Conservation (phyloP, 257 asterid species). For the Solanum arcanum region DNA sequence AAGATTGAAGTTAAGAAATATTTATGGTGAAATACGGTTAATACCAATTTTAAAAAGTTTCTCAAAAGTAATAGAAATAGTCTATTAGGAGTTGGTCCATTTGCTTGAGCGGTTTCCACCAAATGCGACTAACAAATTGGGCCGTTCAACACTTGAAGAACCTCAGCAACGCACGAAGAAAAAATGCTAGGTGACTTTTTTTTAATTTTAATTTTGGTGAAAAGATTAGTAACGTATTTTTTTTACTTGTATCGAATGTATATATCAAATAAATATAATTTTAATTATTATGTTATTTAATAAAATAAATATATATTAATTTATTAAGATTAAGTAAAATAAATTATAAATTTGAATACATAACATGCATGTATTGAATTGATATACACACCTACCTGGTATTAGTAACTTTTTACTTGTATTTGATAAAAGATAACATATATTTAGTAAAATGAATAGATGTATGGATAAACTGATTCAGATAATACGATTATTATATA, state of each 20-base stretch:
- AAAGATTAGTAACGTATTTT: too few relatives aligned
- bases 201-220: too few relatives aligned
- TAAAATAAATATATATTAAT: too few relatives aligned
- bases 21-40: not conserved
- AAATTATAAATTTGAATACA: too few relatives aligned
- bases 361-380: too few relatives aligned
- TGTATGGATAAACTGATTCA: too few relatives aligned
- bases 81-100: not conserved
- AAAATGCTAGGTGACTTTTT: not conserved
- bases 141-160: not conserved
- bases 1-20: not conserved
- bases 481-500: too few relatives aligned
- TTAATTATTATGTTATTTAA: too few relatives aligned
- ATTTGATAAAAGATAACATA: too few relatives aligned
- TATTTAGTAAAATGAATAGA: fast-evolving
- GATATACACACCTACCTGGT: fast-evolving
- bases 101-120: not conserved
- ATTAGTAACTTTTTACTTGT: not conserved
- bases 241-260: too few relatives aligned
- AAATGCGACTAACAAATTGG: not conserved
- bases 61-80: not conserved
- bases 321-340: too few relatives aligned
- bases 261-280: too few relatives aligned
- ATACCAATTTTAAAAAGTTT: not conserved
- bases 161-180: not conserved